Conservation (phyloP, 106 monocot species). For the Xerophyta viscosa region DNA sequence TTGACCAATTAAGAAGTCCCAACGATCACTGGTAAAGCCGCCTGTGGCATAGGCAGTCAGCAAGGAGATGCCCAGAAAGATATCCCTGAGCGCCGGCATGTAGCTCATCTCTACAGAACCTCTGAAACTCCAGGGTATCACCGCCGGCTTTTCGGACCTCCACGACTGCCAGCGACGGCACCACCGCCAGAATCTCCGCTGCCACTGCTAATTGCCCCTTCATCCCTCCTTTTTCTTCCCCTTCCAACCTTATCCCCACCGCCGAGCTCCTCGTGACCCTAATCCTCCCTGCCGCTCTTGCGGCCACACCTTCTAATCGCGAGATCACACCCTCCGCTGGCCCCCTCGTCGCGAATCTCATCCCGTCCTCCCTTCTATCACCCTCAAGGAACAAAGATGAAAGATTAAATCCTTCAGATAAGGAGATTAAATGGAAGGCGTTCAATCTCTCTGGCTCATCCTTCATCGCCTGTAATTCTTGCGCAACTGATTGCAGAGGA, state of each 20-base stretch:
- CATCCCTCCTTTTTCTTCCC: conserved; percentile 27
- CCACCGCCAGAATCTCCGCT: conserved; percentile 58
- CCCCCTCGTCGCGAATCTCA: conserved; percentile 50
- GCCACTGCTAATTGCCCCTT: conserved; percentile 44
- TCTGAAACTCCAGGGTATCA: conserved; percentile 39
- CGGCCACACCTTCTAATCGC: conserved; percentile 42
- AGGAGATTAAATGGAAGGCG: conserved; percentile 69
- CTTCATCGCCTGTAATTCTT: not conserved
- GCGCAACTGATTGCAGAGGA: not conserved
- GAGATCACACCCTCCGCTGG: conserved; percentile 45
- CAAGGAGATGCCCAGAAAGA: conserved; percentile 42
- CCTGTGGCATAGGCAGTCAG: no score
- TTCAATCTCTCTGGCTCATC: conserved; percentile 41
- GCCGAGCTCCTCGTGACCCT: conserved; percentile 43
- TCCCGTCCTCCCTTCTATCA: conserved; percentile 25
- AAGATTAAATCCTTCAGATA: conserved; percentile 68
- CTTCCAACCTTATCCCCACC: conserved; percentile 40
- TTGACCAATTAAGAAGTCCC: no score
- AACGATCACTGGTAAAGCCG: no score
- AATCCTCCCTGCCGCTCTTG: conserved; percentile 26
- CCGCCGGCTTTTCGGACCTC: conserved; percentile 50
- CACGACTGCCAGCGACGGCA: conserved; percentile 50
- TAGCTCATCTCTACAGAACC: conserved; percentile 56
- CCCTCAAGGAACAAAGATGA: conserved; percentile 43
- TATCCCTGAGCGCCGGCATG: conserved; percentile 63